These are phyloP conservation scores for Panaeolus cyanescens DNA, from an alignment of 768 basidiomycete genomes.

Conservation along the genomic window DNA sequence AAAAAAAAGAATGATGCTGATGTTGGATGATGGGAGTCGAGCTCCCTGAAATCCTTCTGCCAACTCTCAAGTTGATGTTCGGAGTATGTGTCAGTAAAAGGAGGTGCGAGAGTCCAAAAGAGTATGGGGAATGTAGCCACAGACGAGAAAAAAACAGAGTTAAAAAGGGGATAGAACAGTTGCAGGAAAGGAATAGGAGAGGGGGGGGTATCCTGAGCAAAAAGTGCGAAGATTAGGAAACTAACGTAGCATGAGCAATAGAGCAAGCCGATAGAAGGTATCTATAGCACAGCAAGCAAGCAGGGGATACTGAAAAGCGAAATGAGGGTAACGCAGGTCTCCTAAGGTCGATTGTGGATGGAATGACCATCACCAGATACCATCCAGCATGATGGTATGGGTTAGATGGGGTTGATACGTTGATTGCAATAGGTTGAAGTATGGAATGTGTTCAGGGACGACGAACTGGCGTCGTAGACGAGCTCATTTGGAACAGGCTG, in stretches of 20 bases:
- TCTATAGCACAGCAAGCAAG: not conserved
- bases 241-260: not conserved
- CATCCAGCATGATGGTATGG: not conserved
- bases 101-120: not conserved
- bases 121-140: not conserved
- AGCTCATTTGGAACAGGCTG: not conserved
- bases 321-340: not conserved
- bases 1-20: not conserved
- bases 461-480: not conserved
- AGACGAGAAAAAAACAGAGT: not conserved
- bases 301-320: not conserved
- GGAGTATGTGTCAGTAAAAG: not conserved
- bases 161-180: not conserved
- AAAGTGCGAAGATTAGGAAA: not conserved
- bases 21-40: not conserved
- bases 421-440: not conserved
- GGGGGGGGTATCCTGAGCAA: slow-evolving; percentile 10
- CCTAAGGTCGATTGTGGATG: not conserved
- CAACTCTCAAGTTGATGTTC: not conserved
- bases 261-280: not conserved
- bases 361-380: not conserved
- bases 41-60: not conserved
- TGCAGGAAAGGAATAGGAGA: not conserved
- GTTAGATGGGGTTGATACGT: not conserved
- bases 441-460: not conserved